phyloP scores from a whole-genome alignment of 495 filamentous ascomycete genomes.

The Podospora tetraspora region DNA sequence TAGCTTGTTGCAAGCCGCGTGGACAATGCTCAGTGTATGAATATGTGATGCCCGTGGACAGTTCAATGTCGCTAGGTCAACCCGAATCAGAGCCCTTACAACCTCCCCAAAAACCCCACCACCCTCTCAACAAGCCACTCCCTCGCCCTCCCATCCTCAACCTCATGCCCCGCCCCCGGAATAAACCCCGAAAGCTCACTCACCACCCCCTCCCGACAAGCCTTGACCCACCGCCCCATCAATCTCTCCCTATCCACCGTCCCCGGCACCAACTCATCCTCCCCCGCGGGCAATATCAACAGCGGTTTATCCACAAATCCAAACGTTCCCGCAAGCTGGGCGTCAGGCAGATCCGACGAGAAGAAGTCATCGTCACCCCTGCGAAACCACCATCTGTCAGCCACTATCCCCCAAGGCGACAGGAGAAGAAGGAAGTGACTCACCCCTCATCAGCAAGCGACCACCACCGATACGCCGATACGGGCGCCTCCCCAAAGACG shows the following conservation, averaged over 20 bases:
- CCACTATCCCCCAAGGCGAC: not conserved
- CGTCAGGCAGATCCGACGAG: slow-evolving; percentile 66
- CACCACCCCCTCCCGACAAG: slow-evolving; percentile 33
- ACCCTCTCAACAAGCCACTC: slow-evolving; percentile 37
- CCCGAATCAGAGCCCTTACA: too few species aligned
- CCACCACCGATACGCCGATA: slow-evolving; percentile 65
- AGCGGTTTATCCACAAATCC: slow-evolving; percentile 52
- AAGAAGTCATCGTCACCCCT: slow-evolving; percentile 85
- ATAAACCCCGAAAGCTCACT: slow-evolving; percentile 39
- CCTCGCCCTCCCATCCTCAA: slow-evolving; percentile 32
- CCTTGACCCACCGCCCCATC: slow-evolving; percentile 54
- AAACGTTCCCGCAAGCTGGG: slow-evolving; percentile 57
- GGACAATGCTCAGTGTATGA: too few species aligned
- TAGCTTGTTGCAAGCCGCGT: too few species aligned
- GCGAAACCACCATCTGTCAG: not conserved
- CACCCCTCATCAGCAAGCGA: slow-evolving; percentile 56
- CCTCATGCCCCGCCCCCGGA: slow-evolving; percentile 40
- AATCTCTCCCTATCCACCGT: slow-evolving; percentile 59
- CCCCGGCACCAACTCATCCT: slow-evolving; percentile 65
- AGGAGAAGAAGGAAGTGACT: slow-evolving; percentile 11
- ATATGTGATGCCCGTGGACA: too few species aligned
- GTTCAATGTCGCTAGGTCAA: too few species aligned
- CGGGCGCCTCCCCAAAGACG: slow-evolving; percentile 47
- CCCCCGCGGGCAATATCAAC: slow-evolving; percentile 61
- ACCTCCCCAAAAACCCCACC: slow-evolving; percentile 26